Evolutionary conservation across 192 early-diverging fungal genomes (phyloP), one percentile per base, ranked within the genome.

Genomic region (Dissophora globulifera): DNA sequence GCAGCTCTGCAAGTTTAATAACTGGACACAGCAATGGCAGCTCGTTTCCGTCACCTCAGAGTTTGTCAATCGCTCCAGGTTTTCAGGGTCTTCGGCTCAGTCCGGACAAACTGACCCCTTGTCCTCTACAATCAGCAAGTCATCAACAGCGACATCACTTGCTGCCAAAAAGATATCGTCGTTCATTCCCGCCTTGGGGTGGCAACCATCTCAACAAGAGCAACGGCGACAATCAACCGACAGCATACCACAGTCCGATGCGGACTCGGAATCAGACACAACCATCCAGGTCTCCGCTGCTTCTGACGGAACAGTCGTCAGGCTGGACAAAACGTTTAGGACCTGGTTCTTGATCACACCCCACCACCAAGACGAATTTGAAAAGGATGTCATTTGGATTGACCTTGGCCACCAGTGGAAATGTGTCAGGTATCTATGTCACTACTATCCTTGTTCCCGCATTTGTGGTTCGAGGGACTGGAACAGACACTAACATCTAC

Each of bases 361-460:
- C 2, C 70, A 75, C 4, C 31, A 61, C 25, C 17, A 64, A 15
- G 55, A 17, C 17, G 58, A 76, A 20, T 76, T 62, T 43, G 72
- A 66, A 10, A 76, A 56, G 22, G 64, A 76, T 42, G 51, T 61
- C 17, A 67, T 76, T 33, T 76, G 72, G 72, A 62, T 76, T 51
- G 64, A 76, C 15, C 46, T 76, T 2, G 72, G 63, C 0, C 72
- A 76, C 22, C 49, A 62, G 9, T 76, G 72, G 72, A 76, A 67
- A 38, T 66, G 63, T 59, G 58, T 76, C 22, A 76, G 72, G 72
- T 67, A 72, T 29, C 2, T 20, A 3, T 8, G 4, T 33, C 11
- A 7, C 11, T 6, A n/a, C n/a, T n/a, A n/a, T n/a, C n/a, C n/a
- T n/a, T n/a, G n/a, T n/a, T n/a, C n/a, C n/a, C n/a, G n/a, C 32